phyloP scores from a whole-genome alignment of 2,329 filamentous ascomycete species.

The Ciborinia camelliae region DNA sequence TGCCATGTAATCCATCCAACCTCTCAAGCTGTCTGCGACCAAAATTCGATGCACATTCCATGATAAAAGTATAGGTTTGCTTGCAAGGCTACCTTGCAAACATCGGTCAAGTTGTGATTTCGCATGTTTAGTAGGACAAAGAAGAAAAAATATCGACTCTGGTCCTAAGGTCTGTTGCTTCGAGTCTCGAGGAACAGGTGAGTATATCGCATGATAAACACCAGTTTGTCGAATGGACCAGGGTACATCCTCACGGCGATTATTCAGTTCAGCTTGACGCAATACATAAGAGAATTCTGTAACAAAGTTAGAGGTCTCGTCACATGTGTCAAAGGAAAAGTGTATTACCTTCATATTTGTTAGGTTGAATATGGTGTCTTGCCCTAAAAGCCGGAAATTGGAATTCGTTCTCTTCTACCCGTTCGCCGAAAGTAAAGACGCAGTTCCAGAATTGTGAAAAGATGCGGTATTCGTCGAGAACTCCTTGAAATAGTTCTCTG shows the following conservation, averaged over 20 bases:
- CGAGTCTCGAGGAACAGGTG: neutral
- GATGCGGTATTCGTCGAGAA: slow-evolving; percentile 22
- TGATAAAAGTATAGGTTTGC: neutral
- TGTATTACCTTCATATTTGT: too few species aligned
- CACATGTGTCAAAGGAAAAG: too few species aligned
- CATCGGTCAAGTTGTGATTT: too few species aligned
- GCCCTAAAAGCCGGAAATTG: slow-evolving; percentile 23
- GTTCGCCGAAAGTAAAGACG: slow-evolving; percentile 28
- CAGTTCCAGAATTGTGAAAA: slow-evolving; percentile 26
- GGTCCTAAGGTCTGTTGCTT: slow-evolving; percentile 4
- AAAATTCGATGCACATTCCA: slow-evolving; percentile 26
- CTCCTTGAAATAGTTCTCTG: slow-evolving; percentile 10
- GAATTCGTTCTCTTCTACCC: slow-evolving; percentile 28
- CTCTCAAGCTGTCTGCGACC: slow-evolving; percentile 23
- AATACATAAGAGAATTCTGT: slow-evolving; percentile 14
- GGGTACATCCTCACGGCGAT: slow-evolving; percentile 4
- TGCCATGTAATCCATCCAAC: slow-evolving; percentile 28
- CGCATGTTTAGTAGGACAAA: too few species aligned
- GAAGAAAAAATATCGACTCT: too few species aligned
- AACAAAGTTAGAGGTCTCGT: too few species aligned
- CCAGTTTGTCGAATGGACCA: slow-evolving; percentile 42
- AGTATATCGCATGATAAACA: slow-evolving; percentile 35
- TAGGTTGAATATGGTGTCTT: too few species aligned
- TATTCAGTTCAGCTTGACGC: slow-evolving; percentile 25
- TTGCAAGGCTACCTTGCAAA: neutral